These are phyloP conservation scores for Plasmodium cynomolgi DNA, from an alignment of 169 alveolate genomes.

Conservation along the genomic window DNA sequence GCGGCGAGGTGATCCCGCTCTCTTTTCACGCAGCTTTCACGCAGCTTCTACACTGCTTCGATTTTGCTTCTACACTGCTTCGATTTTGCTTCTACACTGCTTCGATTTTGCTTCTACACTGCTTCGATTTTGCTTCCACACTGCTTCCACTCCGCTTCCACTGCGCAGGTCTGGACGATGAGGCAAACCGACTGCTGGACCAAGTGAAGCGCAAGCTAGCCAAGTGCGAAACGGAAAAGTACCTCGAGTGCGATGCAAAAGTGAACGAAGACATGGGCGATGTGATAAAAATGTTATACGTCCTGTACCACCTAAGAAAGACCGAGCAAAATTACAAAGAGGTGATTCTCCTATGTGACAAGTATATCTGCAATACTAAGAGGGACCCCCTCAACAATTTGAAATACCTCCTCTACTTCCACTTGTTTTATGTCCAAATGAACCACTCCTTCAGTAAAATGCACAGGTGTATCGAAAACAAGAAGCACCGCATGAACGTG, in stretches of 20 bases:
- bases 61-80: background rate
- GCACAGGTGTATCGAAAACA: conserved; percentile 3
- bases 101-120: background rate
- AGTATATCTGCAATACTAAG: conserved; percentile 33
- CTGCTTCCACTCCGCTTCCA: background rate
- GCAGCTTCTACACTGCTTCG: too few relatives aligned
- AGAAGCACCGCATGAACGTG: conserved; percentile 14
- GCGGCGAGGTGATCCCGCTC: background rate
- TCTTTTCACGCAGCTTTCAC: background rate
- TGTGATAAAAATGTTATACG: conserved; percentile 64
- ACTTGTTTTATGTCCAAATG: conserved; percentile 54
- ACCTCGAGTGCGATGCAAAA: conserved; percentile 11
- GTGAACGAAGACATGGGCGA: conserved; percentile 55
- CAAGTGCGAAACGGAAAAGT: conserved; percentile 26
- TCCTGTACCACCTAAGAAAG: conserved; percentile 13
- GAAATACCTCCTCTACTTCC: conserved; percentile 60
- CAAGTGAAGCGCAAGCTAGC: conserved; percentile 5
- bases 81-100: background rate
- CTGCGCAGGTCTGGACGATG: conserved; percentile 46
- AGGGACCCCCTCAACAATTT: conserved; percentile 32
- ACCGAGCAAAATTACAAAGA: conserved; percentile 15
- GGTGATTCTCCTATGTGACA: conserved; percentile 25
- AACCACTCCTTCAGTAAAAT: conserved; percentile 27
- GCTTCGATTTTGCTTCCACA: background rate
- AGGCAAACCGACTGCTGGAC: conserved; percentile 5